phyloP scores from a whole-genome alignment of 306 rosid genomes.

The Vigna radiata region DNA sequence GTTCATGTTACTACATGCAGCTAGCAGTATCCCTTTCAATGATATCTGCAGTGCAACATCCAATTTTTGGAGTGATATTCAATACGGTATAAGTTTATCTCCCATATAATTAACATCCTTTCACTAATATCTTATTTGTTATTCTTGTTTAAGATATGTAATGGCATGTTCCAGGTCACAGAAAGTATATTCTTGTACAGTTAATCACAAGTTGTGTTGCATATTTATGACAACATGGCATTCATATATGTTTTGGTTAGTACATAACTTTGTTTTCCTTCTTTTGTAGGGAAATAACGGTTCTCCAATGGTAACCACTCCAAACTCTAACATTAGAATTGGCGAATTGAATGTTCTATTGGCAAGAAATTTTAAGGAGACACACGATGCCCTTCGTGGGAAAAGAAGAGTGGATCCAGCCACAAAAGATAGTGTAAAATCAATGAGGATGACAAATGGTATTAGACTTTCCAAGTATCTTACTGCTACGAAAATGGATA shows the following conservation, averaged over 20 bases:
- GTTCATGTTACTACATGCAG: slow-evolving; percentile 34
- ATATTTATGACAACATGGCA: background rate
- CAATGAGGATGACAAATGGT: background rate
- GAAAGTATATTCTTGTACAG: background rate
- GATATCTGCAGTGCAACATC: slow-evolving; percentile 35
- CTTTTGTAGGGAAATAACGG: slow-evolving; percentile 36
- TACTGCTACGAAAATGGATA: background rate
- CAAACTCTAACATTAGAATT: background rate
- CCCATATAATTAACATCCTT: background rate
- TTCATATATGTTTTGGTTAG: background rate
- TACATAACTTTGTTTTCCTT: slow-evolving; percentile 19
- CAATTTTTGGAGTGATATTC: slow-evolving; percentile 34
- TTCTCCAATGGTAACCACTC: background rate
- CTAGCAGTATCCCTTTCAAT: slow-evolving; percentile 34
- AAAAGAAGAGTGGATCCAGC: background rate
- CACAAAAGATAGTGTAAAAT: background rate
- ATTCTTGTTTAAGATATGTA: background rate
- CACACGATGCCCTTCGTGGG: slow-evolving; percentile 21
- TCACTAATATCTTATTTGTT: background rate
- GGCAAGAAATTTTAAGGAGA: slow-evolving; percentile 41
- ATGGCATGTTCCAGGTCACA: background rate
- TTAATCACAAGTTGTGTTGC: background rate
- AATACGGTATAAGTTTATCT: slow-evolving; percentile 33
- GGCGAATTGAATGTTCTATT: slow-evolving; percentile 24
- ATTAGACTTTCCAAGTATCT: background rate